phyloP scores from a whole-genome alignment of 805 yeast species.

The Kodamaea sagamina region DNA sequence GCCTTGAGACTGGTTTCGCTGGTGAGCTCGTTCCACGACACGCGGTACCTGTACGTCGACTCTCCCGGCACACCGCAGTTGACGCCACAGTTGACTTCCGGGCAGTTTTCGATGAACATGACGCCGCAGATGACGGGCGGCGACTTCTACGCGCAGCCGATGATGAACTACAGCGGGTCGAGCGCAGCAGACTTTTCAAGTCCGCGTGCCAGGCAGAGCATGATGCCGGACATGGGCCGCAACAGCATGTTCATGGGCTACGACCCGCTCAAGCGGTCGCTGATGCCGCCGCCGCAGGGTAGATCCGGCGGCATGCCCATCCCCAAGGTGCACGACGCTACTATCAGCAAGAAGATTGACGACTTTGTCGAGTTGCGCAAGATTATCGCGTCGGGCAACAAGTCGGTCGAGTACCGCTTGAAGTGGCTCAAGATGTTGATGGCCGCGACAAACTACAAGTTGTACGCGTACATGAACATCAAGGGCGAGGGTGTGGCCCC shows the following conservation, averaged over 20 bases:
- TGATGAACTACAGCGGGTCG: conserved; percentile 20
- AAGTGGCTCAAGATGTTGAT: conserved; percentile 47
- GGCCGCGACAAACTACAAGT: conserved; percentile 38
- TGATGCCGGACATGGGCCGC: conserved; percentile 11
- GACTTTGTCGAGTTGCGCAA: conserved; percentile 36
- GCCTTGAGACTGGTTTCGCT: conserved; percentile 6
- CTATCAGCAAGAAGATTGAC: conserved; percentile 33
- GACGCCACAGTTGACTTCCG: background rate
- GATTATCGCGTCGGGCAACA: conserved; percentile 43
- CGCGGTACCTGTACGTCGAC: conserved; percentile 2
- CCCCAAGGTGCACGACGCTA: conserved; percentile 24
- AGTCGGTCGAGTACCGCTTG: conserved; percentile 41
- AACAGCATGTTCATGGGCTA: conserved; percentile 6
- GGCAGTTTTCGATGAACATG: conserved; percentile 6
- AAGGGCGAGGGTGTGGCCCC: conserved; percentile 39
- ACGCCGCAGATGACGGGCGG: conserved; percentile 2
- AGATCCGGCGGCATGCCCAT: conserved; percentile 12
- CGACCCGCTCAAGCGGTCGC: conserved; percentile 3
- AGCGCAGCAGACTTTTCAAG: conserved; percentile 11
- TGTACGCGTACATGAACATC: conserved; percentile 44
- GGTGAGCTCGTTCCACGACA: conserved; percentile 12
- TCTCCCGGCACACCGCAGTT: conserved; percentile 3
- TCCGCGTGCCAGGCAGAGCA: conserved; percentile 21
- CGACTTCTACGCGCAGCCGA: conserved; percentile 15
- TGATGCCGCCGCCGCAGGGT: background rate